These are phyloP conservation scores for Rhodotorula sp. DNA, from an alignment of 1,284 basidiomycete species.

Conservation along the genomic window DNA sequence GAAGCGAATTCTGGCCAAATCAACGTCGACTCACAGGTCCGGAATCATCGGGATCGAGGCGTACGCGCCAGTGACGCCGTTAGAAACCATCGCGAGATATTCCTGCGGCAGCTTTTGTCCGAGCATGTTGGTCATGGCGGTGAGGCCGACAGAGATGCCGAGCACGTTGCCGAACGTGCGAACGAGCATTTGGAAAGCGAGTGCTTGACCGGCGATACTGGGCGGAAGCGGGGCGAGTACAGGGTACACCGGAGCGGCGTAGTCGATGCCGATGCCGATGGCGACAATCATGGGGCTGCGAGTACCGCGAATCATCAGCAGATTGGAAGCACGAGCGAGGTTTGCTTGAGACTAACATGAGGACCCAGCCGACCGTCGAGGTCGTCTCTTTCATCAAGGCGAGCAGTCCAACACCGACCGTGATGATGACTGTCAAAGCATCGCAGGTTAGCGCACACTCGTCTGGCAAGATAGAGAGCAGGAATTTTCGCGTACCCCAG, in stretches of 20 bases:
- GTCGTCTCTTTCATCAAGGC: neutral
- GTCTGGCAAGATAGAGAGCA: neutral
- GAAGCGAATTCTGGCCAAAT: too few relatives aligned
- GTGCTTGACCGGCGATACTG: slow-evolving; percentile 29
- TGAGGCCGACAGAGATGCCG: slow-evolving; percentile 34
- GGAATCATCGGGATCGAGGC: slow-evolving; percentile 7
- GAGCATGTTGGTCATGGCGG: slow-evolving; percentile 26
- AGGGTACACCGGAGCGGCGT: slow-evolving; percentile 45
- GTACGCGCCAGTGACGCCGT: slow-evolving; percentile 13
- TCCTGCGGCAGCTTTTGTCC: slow-evolving; percentile 11
- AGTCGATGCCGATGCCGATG: slow-evolving; percentile 19
- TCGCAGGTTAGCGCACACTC: slow-evolving; percentile 3
- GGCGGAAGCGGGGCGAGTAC: slow-evolving; percentile 51
- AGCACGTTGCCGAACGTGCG: slow-evolving; percentile 37
- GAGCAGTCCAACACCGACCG: slow-evolving; percentile 21
- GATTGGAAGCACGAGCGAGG: neutral
- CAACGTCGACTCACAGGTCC: neutral
- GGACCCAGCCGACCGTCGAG: slow-evolving; percentile 7
- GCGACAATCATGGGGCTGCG: slow-evolving; percentile 2
- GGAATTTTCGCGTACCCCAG: slow-evolving; percentile 35
- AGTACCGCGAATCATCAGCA: too few relatives aligned
- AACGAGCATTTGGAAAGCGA: slow-evolving; percentile 36
- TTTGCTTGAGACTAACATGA: neutral
- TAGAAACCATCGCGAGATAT: slow-evolving; percentile 10
- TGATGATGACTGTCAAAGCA: neutral